These are phyloP conservation scores for Metarhizium rileyi DNA, from an alignment of 2,329 filamentous ascomycete genomes.

Conservation along the genomic window DNA sequence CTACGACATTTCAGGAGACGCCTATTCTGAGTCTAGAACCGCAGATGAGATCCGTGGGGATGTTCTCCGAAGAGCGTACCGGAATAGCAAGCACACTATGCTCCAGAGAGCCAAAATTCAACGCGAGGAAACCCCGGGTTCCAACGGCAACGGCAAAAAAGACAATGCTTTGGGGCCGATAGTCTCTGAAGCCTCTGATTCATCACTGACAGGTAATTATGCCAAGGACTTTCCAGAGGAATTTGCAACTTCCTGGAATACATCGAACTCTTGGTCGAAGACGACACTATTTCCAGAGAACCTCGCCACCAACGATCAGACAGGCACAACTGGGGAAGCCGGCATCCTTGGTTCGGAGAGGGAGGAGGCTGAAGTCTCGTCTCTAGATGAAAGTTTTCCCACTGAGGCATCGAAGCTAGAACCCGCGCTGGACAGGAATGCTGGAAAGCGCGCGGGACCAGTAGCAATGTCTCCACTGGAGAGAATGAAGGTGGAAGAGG, in stretches of 20 bases:
- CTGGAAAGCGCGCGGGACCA: conserved; percentile 1
- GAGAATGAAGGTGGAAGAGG: conserved; percentile 15
- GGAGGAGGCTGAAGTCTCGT: conserved; percentile 23
- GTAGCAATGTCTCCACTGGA: conserved; percentile 5
- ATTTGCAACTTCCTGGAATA: conserved; percentile 33
- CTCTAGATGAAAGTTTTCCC: conserved; percentile 33
- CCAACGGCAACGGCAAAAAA: conserved; percentile 5
- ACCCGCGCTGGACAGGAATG: conserved; percentile 20
- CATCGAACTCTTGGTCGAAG: conserved; percentile 16
- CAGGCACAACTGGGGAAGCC: not conserved
- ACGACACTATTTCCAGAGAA: conserved; percentile 16
- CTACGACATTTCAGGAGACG: conserved; percentile 20
- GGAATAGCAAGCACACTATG: conserved; percentile 11
- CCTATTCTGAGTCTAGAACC: conserved; percentile 15
- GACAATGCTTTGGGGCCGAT: conserved; percentile 1
- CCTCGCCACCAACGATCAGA: not conserved
- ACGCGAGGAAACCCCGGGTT: conserved; percentile 7
- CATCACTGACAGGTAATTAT: conserved; percentile 36
- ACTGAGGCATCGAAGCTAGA: conserved; percentile 16
- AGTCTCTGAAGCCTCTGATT: not conserved
- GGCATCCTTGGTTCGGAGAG: conserved; percentile 8
- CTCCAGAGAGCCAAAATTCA: conserved; percentile 10
- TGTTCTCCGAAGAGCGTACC: conserved; percentile 18
- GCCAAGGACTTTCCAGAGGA: conserved; percentile 44
- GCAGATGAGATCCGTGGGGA: conserved; percentile 22